phyloP scores from a whole-genome alignment of 768 basidiomycete genomes.

The Tephrocybe rancida region DNA sequence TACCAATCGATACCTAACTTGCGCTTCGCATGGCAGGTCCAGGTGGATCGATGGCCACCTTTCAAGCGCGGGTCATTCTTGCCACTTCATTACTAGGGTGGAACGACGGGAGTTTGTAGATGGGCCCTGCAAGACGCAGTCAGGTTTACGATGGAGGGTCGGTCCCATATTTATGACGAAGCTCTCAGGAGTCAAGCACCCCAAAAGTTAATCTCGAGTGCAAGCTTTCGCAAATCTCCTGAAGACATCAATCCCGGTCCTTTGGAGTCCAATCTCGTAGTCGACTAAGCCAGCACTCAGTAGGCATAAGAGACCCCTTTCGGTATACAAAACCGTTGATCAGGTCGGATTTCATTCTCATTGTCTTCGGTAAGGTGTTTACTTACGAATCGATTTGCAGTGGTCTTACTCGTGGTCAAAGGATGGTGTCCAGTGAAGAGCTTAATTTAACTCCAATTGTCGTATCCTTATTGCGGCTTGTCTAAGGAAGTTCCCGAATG shows the following conservation, averaged over 20 bases:
- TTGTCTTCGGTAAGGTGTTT: background rate
- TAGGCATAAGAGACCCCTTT: background rate
- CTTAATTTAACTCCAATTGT: slow-evolving; percentile 3
- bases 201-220: slow-evolving; percentile 2
- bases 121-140: too few relatives aligned
- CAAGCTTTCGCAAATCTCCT: slow-evolving; percentile 6
- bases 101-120: background rate
- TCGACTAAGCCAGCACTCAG: background rate
- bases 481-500: slow-evolving; percentile 7
- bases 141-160: background rate
- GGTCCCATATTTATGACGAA: background rate
- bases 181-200: background rate
- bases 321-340: background rate
- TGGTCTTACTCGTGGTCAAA: slow-evolving; percentile 8
- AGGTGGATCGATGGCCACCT: background rate
- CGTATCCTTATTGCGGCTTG: background rate
- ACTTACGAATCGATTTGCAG: slow-evolving; percentile 1
- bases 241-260: background rate
- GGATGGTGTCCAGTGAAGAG: slow-evolving; percentile 4
- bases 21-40: too few relatives aligned
- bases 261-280: background rate
- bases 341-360: background rate
- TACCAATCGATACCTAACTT: too few relatives aligned
- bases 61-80: background rate
- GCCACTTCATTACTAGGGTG: too few relatives aligned